Evolutionary conservation across 768 basidiomycete genomes (phyloP).

Genomic region (Leccinum subgranulosum): DNA sequence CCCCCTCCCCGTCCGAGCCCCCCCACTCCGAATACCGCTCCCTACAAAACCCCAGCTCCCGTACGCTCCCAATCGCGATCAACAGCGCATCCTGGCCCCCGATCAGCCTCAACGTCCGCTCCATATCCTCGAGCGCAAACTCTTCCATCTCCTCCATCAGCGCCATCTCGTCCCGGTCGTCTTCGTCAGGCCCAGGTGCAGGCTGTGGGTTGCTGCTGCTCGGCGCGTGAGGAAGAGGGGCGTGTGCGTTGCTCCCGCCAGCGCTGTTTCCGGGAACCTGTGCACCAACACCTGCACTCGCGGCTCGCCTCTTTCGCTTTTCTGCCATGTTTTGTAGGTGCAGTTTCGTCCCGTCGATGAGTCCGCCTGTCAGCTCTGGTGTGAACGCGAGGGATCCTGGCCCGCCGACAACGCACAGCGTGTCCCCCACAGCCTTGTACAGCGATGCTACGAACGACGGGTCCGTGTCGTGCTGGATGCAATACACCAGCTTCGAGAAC

Average conservation of each 20-base stretch:
- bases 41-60: conserved; percentile 57
- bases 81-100: conserved; percentile 62
- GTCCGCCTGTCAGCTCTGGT: conserved; percentile 47
- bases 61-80: conserved; percentile 68
- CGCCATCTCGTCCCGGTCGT: conserved; percentile 67
- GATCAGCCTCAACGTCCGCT: conserved; percentile 53
- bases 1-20: conserved; percentile 42
- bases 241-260: neutral
- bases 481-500: conserved; percentile 60
- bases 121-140: conserved; percentile 79
- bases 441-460: conserved; percentile 74
- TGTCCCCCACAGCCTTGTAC: conserved; percentile 67
- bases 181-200: conserved; percentile 29
- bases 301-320: conserved; percentile 53
- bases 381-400: conserved; percentile 43
- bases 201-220: no score
- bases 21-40: conserved; percentile 40
- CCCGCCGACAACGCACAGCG: conserved; percentile 52
- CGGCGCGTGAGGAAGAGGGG: neutral
- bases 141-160: conserved; percentile 81
- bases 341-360: conserved; percentile 68
- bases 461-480: conserved; percentile 67
- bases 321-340: conserved; percentile 72
- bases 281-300: conserved; percentile 17
- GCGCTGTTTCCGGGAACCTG: neutral